These are phyloP conservation scores for Metschnikowia continentalis DNA, from an alignment of 805 yeast species.

Conservation along the genomic window DNA sequence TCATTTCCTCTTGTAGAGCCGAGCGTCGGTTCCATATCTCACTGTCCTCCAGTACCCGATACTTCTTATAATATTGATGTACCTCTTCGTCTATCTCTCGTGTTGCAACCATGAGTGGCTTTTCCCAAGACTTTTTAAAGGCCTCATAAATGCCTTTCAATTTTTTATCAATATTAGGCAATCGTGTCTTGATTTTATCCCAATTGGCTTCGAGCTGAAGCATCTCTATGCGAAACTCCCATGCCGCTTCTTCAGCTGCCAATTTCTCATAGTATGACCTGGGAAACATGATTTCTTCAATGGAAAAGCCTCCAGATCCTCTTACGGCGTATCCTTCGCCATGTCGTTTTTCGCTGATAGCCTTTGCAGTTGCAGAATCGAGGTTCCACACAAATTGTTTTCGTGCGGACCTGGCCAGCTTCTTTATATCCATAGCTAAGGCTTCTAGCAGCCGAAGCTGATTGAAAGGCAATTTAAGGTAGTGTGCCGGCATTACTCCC, in stretches of 20 bases:
- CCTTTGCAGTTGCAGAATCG: neutral
- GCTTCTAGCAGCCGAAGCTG: constrained; percentile 18
- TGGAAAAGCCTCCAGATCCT: constrained; percentile 26
- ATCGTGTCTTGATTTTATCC: constrained; percentile 8
- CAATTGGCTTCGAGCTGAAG: constrained; percentile 7
- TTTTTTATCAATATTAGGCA: neutral
- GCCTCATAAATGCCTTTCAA: neutral
- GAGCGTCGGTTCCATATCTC: constrained; percentile 12
- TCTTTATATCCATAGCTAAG: constrained; percentile 31
- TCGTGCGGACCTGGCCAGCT: constrained; percentile 23
- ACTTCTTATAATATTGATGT: constrained; percentile 13
- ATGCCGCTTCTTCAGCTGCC: constrained; percentile 29
- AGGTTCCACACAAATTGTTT: constrained; percentile 25
- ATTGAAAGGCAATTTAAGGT: constrained; percentile 23
- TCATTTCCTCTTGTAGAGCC: constrained; percentile 15
- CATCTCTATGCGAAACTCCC: constrained; percentile 28
- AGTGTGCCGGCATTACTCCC: constrained; percentile 29
- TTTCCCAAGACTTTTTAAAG: constrained; percentile 11
- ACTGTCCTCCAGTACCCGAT: constrained; percentile 9
- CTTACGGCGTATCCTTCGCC: constrained; percentile 32
- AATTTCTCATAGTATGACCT: constrained; percentile 22
- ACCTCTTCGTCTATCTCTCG: constrained; percentile 13
- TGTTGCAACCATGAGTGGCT: constrained; percentile 10
- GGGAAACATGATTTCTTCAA: constrained; percentile 28
- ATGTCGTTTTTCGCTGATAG: neutral